These are phyloP conservation scores for Cordia subcordata DNA, from an alignment of 257 asterid genomes.

Conservation along the genomic window DNA sequence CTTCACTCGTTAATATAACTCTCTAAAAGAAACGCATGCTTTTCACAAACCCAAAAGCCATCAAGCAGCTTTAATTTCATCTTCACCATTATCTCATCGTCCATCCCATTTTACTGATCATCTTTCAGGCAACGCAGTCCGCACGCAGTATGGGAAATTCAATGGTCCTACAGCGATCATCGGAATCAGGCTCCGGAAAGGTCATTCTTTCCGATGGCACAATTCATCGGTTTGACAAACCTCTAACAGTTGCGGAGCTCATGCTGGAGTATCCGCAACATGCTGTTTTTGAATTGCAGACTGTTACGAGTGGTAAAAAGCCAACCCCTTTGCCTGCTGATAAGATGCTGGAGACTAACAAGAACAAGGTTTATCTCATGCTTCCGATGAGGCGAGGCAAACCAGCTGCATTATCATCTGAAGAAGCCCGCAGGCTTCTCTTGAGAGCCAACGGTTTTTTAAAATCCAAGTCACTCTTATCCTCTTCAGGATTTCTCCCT, in stretches of 20 bases:
- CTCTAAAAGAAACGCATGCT: constrained; percentile 34
- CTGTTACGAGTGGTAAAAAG: constrained; percentile 20
- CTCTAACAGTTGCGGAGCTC: constrained; percentile 76
- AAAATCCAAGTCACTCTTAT: constrained; percentile 39
- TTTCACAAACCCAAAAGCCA: constrained; percentile 17
- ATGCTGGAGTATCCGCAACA: constrained; percentile 79
- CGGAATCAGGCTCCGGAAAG: constrained; percentile 32
- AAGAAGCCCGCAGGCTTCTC: constrained; percentile 42
- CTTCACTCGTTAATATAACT: constrained; percentile 23
- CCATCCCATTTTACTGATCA: neutral
- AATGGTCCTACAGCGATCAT: constrained; percentile 21
- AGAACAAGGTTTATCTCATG: constrained; percentile 56
- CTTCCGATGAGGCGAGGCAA: constrained; percentile 54
- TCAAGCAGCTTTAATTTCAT: neutral
- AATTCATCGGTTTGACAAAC: constrained; percentile 40
- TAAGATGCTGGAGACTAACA: constrained; percentile 40
- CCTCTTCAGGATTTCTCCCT: constrained; percentile 52
- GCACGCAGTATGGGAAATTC: constrained; percentile 79
- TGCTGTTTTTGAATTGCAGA: constrained; percentile 59
- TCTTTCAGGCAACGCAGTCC: neutral
- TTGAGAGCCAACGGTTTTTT: constrained; percentile 25
- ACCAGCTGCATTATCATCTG: constrained; percentile 39
- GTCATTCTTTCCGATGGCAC: constrained; percentile 61
- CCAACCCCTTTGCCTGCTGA: constrained; percentile 72
- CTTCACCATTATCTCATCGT: no score